Percentiles rank a stretch among this genome's conserved stretches.
phyloP scores from a whole-genome alignment of 371 early-diverging fungal genomes.

The Rhizopus microsporus region DNA sequence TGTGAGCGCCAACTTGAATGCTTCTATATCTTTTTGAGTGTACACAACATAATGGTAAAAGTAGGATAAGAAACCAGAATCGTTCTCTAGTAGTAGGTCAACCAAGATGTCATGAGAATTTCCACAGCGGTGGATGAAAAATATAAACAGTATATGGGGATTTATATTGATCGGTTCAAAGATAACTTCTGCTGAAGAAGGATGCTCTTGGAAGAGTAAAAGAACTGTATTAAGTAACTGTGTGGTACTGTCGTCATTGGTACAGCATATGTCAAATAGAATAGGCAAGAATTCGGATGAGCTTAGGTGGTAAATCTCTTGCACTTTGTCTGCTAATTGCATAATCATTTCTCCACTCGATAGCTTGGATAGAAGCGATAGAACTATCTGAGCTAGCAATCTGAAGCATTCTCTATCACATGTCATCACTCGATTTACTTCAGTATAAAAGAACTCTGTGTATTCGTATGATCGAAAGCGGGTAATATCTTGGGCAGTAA shows the following conservation, averaged over 20 bases:
- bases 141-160: constrained; percentile 21
- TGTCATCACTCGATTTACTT: neutral
- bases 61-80: constrained; percentile 18
- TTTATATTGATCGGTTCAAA: constrained; percentile 11
- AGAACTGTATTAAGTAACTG: constrained; percentile 7
- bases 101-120: constrained; percentile 23
- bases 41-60: constrained; percentile 19
- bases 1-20: neutral
- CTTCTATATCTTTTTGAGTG: neutral
- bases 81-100: constrained; percentile 20
- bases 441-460: constrained; percentile 19
- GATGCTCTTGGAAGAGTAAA: constrained; percentile 10
- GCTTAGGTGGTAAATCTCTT: neutral
- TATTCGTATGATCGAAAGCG: constrained; percentile 12
- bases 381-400: neutral
- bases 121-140: constrained; percentile 20
- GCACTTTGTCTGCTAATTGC: neutral
- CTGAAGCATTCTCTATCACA: constrained; percentile 12
- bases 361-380: constrained; percentile 1
- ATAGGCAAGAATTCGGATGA: neutral
- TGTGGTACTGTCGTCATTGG: constrained; percentile 19
- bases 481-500: constrained; percentile 5
- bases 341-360: neutral
- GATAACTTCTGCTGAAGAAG: neutral
- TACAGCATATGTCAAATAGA: constrained; percentile 22